Conservation (phyloP, 257 asterid genomes). For the Solanum bulbocastanum region DNA sequence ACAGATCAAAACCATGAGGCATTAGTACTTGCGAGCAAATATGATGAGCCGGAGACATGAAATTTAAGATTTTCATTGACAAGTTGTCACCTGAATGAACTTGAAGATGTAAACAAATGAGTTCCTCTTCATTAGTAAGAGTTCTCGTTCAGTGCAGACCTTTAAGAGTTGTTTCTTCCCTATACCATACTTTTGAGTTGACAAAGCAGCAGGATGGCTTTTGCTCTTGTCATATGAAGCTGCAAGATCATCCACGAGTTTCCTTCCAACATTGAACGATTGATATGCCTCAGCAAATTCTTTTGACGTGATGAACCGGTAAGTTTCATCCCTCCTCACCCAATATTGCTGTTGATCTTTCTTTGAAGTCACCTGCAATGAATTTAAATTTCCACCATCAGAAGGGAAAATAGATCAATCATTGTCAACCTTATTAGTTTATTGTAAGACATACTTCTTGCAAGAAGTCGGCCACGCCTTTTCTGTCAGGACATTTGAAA, state of each 20-base stretch:
- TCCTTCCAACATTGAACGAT: slow-evolving; percentile 19
- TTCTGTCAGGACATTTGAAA: slow-evolving; percentile 40
- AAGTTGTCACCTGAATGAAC: neutral
- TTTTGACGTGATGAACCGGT: slow-evolving; percentile 20
- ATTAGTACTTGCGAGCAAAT: neutral
- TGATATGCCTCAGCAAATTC: slow-evolving; percentile 29
- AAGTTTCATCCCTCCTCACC: slow-evolving; percentile 17
- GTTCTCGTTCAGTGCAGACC: slow-evolving; percentile 24
- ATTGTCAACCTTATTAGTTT: neutral
- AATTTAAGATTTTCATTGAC: neutral
- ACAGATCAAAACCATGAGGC: neutral
- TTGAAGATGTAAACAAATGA: slow-evolving; percentile 24
- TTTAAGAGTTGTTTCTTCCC: slow-evolving; percentile 18
- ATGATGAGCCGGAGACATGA: neutral
- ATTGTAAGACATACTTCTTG: slow-evolving; percentile 29
- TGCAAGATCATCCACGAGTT: slow-evolving; percentile 12
- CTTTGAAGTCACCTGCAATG: slow-evolving; percentile 36
- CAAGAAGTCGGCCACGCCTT: slow-evolving; percentile 52
- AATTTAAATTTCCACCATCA: neutral
- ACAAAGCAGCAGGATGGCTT: slow-evolving; percentile 42
- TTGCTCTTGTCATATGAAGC: slow-evolving; percentile 26
- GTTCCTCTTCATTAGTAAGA: slow-evolving; percentile 44
- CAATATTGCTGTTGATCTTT: slow-evolving; percentile 45
- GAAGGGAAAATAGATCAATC: neutral
- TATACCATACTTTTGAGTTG: slow-evolving; percentile 23